Conservation (phyloP, 2,329 filamentous ascomycete genomes). For the Herpotrichia juniperi region DNA sequence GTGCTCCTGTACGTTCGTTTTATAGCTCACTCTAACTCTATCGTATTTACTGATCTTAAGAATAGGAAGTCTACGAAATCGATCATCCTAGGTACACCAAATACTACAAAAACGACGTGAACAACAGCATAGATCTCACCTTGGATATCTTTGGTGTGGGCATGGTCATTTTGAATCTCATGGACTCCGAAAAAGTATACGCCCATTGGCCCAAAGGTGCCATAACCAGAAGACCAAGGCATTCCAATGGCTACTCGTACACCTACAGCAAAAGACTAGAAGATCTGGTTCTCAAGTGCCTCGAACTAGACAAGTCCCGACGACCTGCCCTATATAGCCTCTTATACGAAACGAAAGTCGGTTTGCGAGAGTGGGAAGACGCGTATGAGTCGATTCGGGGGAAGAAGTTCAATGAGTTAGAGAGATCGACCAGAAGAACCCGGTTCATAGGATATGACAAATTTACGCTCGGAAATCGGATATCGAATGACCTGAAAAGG, state of each 20-base stretch:
- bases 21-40: too few relatives aligned
- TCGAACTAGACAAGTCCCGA: not conserved
- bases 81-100: too few relatives aligned
- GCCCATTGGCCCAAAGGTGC: not conserved
- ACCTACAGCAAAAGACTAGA: not conserved
- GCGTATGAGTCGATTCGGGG: constrained; percentile 2
- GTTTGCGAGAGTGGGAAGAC: constrained; percentile 5
- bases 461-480: too few relatives aligned
- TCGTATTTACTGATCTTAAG: too few relatives aligned
- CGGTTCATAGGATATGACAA: too few relatives aligned
- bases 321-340: not conserved
- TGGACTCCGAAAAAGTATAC: not conserved
- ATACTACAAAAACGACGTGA: too few relatives aligned
- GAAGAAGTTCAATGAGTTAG: not conserved
- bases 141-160: not conserved
- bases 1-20: not conserved
- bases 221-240: not conserved
- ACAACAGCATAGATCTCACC: not conserved
- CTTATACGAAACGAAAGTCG: not conserved
- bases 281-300: not conserved
- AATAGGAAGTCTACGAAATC: too few relatives aligned
- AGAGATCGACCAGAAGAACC: too few relatives aligned
- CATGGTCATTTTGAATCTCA: not conserved
- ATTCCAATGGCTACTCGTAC: not conserved
- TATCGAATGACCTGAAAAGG: too few relatives aligned